phyloP scores from a whole-genome alignment of 2,329 filamentous ascomycete species.

The Pleoardoris graminearum region DNA sequence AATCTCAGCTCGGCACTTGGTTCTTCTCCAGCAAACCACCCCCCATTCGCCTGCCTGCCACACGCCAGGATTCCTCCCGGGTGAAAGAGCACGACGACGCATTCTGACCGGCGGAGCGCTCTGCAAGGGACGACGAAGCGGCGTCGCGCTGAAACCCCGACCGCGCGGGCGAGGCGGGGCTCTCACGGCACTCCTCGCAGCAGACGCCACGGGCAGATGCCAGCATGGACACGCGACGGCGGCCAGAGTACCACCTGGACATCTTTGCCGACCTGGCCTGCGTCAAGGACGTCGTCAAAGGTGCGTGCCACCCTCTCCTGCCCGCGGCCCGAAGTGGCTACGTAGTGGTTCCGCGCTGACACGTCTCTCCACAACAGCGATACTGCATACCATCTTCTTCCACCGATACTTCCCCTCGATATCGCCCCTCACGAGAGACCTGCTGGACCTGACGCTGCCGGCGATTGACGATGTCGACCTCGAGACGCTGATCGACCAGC shows the following conservation, averaged over 20 bases:
- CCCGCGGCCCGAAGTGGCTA: conserved; percentile 2
- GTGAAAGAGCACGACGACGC: not conserved
- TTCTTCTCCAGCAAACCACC: conserved; percentile 4
- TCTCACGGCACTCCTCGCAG: conserved; percentile 7
- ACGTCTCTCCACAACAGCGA: conserved; percentile 58
- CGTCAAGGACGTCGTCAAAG: conserved; percentile 91
- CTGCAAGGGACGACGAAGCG: not conserved
- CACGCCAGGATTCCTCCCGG: not conserved
- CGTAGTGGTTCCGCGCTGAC: conserved; percentile 1
- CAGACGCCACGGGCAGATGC: conserved; percentile 25
- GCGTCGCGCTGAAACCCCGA: conserved; percentile 4
- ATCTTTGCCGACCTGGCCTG: conserved; percentile 89
- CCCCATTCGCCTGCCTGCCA: not conserved
- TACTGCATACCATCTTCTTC: conserved; percentile 98
- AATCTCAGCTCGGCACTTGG: conserved; percentile 12
- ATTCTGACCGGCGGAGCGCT: not conserved
- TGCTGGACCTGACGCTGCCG: conserved; percentile 87
- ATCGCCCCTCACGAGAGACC: conserved; percentile 78
- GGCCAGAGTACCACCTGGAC: conserved; percentile 90
- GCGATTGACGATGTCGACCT: conserved; percentile 89
- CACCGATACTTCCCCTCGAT: conserved; percentile 94
- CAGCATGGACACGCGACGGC: conserved; percentile 65
- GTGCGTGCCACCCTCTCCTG: conserved; percentile 52
- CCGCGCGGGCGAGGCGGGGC: conserved; percentile 7
- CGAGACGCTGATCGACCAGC: conserved; percentile 90